phyloP scores from a whole-genome alignment of 495 filamentous ascomycete species.

The Terfezia claveryi region DNA sequence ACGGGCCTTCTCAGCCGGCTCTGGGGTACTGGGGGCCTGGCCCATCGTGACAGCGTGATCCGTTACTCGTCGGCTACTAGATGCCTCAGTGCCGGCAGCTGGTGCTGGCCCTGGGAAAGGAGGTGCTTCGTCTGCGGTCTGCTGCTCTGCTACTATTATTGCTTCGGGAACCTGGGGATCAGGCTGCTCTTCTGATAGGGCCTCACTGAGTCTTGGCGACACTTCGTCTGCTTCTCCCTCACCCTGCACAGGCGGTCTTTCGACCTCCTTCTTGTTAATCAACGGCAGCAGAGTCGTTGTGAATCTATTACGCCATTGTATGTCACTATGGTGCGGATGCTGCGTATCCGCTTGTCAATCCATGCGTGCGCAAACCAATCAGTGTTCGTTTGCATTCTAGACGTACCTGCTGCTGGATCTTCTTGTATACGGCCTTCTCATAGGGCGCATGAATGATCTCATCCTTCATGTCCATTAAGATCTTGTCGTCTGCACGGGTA shows the following conservation, averaged over 20 bases:
- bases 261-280: neutral
- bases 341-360: neutral
- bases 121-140: too few relatives aligned
- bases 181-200: slow-evolving; percentile 5
- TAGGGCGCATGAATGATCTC: neutral
- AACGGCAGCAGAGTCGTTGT: slow-evolving; percentile 5
- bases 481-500: slow-evolving; percentile 8
- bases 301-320: slow-evolving; percentile 5
- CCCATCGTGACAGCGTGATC: too few relatives aligned
- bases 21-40: too few relatives aligned
- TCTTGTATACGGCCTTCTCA: neutral
- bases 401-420: neutral
- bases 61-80: too few relatives aligned
- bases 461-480: slow-evolving; percentile 2
- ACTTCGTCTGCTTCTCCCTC: slow-evolving; percentile 10
- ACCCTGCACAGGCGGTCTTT: slow-evolving; percentile 2
- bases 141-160: neutral
- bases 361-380: neutral
- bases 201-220: slow-evolving; percentile 16
- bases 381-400: neutral
- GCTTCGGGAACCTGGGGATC: neutral
- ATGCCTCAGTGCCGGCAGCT: too few relatives aligned
- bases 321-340: slow-evolving; percentile 3
- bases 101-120: too few relatives aligned
- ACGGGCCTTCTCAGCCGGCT: too few relatives aligned